Conservation (phyloP, 805 yeast genomes). For the Metschnikowia koreensis region DNA sequence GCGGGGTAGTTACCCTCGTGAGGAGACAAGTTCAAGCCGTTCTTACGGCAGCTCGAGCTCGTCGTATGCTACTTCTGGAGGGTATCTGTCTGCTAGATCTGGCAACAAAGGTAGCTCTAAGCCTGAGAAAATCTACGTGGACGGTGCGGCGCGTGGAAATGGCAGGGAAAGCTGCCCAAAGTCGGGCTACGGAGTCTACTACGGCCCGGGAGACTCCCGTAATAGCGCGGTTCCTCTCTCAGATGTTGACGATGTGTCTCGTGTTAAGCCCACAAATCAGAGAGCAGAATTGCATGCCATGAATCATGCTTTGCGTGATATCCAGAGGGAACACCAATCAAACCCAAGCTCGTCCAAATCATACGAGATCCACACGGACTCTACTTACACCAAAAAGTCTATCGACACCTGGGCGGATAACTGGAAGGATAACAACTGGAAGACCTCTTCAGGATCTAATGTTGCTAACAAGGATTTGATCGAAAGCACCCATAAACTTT, state of each 20-base stretch:
- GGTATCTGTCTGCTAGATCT: background rate
- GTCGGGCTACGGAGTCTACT: conserved; percentile 79
- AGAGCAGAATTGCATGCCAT: conserved; percentile 78
- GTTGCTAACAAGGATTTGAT: conserved; percentile 58
- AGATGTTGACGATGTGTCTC: conserved; percentile 20
- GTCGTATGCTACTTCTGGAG: background rate
- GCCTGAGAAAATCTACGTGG: conserved; percentile 53
- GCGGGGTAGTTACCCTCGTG: background rate
- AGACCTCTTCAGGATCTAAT: conserved; percentile 37
- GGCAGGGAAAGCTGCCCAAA: conserved; percentile 37
- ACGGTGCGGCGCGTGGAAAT: conserved; percentile 72
- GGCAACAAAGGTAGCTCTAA: background rate
- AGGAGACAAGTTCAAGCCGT: background rate
- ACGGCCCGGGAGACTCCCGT: conserved; percentile 52
- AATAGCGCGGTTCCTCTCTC: conserved; percentile 57
- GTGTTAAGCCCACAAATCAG: conserved; percentile 62
- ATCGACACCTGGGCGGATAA: conserved; percentile 54
- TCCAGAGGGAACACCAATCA: conserved; percentile 32
- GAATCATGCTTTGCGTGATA: conserved; percentile 48
- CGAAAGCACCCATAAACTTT: conserved; percentile 23
- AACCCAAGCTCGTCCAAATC: conserved; percentile 1
- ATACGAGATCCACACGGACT: conserved; percentile 63
- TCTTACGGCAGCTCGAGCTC: background rate
- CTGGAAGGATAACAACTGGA: conserved; percentile 62
- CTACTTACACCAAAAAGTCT: conserved; percentile 59